A percentile compares a stretch with the other conserved stretches of the same genome.
Conservation (phyloP, 78 protist species). For the Emiliania huxleyi region DNA sequence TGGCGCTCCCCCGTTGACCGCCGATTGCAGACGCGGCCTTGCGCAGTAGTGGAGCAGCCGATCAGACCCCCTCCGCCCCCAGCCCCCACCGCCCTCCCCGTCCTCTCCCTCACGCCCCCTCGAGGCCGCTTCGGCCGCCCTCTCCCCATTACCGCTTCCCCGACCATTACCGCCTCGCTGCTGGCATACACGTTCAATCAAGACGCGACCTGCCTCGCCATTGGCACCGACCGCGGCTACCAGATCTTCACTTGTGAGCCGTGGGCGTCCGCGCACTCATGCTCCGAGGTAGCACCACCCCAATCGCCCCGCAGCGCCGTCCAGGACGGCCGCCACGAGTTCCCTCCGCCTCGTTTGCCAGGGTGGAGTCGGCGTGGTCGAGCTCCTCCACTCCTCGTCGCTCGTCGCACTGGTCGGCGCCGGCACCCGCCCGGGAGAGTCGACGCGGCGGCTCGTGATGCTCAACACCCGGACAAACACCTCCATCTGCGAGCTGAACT, state of each 20-base stretch:
- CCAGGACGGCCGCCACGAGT: too few relatives aligned
- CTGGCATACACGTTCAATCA: not conserved
- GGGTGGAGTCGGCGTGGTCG: not conserved
- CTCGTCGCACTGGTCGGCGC: not conserved
- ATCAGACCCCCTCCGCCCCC: too few relatives aligned
- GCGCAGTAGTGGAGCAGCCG: too few relatives aligned
- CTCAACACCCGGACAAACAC: not conserved
- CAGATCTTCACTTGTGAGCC: not conserved
- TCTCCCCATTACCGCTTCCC: too few relatives aligned
- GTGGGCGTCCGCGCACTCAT: not conserved
- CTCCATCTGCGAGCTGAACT: not conserved
- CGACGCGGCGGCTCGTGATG: not conserved
- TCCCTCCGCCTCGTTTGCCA: too few relatives aligned
- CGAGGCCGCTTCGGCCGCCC: too few relatives aligned
- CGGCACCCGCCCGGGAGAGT: not conserved
- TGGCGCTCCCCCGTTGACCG: too few relatives aligned
- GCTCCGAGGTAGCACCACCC: not conserved
- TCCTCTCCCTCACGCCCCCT: too few relatives aligned
- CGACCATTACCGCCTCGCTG: too few relatives aligned
- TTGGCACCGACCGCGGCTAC: not conserved
- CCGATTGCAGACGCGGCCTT: too few relatives aligned
- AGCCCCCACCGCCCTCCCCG: too few relatives aligned
- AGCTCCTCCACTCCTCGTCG: not conserved
- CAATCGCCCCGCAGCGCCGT: too few relatives aligned
- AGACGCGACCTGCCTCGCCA: not conserved